A percentile compares a stretch with the other conserved stretches of the same genome.
Evolutionary conservation across 2,329 filamentous ascomycete species (phyloP).

Genomic region (Aspergillus sp.): DNA sequence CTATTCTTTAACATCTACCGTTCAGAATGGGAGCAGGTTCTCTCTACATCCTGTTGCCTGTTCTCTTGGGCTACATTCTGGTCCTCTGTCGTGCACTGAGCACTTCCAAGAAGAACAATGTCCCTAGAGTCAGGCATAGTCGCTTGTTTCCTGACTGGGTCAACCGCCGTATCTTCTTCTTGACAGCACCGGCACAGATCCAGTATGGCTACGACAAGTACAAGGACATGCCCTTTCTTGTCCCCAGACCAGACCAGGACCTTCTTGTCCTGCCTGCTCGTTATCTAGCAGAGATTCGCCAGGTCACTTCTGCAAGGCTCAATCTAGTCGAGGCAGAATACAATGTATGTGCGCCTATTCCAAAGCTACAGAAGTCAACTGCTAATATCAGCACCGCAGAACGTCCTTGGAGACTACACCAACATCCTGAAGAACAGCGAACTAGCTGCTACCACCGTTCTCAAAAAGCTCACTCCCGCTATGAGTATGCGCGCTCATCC

Average conservation of each 20-base stretch:
- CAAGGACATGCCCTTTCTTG: constrained; percentile 24
- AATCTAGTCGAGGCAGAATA: constrained; percentile 29
- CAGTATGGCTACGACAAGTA: constrained; percentile 29
- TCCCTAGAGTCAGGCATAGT: constrained; percentile 23
- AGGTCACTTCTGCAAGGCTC: constrained; percentile 16
- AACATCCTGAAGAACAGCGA: constrained; percentile 25
- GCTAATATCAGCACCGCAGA: constrained; percentile 13
- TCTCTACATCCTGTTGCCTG: not conserved
- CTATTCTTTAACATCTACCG: not conserved
- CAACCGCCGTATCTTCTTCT: constrained; percentile 26
- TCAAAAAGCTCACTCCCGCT: constrained; percentile 23
- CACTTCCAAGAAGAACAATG: not conserved
- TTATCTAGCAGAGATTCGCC: constrained; percentile 25
- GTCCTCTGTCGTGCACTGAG: not conserved
- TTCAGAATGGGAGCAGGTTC: not conserved
- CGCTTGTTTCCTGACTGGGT: constrained; percentile 21
- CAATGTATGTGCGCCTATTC: constrained; percentile 14
- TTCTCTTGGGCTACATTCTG: not conserved
- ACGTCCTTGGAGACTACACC: constrained; percentile 27
- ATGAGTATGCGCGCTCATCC: constrained; percentile 14
- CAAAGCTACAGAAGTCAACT: not conserved
- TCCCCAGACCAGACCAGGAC: constrained; percentile 30
- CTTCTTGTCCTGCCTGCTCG: constrained; percentile 26
- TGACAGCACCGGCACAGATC: constrained; percentile 22
- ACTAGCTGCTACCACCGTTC: constrained; percentile 23